Conservation (phyloP, 2,329 filamentous ascomycete genomes). For the Paraphoma sp. region DNA sequence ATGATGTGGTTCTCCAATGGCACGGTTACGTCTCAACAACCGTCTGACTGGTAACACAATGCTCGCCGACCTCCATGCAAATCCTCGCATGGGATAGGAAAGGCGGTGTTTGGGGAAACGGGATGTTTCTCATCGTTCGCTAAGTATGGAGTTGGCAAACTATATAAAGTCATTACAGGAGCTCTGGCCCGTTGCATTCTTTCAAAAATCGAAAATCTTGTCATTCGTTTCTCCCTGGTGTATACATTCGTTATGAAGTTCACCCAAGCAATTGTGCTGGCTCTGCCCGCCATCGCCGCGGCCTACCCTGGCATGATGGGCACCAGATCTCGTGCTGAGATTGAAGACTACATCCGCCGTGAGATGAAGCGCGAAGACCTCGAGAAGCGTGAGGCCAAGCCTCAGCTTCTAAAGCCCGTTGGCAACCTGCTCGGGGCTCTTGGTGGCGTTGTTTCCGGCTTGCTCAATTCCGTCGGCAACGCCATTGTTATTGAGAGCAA, state of each 20-base stretch:
- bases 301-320: conserved; percentile 26
- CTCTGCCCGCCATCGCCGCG: conserved; percentile 17
- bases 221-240: neutral
- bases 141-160: neutral
- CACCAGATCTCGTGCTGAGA: conserved; percentile 15
- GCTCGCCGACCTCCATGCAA: neutral
- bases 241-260: conserved; percentile 16
- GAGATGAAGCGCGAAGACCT: conserved; percentile 14
- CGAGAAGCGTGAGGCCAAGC: conserved; percentile 10
- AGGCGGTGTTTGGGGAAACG: neutral
- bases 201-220: neutral
- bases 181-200: neutral
- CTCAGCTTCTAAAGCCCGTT: conserved; percentile 12
- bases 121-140: neutral
- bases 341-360: conserved; percentile 14
- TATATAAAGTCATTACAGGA: neutral
- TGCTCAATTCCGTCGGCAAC: conserved; percentile 24
- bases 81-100: neutral
- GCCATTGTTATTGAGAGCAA: conserved; percentile 21
- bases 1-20: neutral
- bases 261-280: conserved; percentile 11
- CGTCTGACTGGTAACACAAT: neutral
- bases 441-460: conserved; percentile 16
- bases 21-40: neutral
- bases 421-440: conserved; percentile 12